Base-by-base conservation (phyloP, 306 rosid genomes). In the Oxytropis ochrocephala region DNA sequence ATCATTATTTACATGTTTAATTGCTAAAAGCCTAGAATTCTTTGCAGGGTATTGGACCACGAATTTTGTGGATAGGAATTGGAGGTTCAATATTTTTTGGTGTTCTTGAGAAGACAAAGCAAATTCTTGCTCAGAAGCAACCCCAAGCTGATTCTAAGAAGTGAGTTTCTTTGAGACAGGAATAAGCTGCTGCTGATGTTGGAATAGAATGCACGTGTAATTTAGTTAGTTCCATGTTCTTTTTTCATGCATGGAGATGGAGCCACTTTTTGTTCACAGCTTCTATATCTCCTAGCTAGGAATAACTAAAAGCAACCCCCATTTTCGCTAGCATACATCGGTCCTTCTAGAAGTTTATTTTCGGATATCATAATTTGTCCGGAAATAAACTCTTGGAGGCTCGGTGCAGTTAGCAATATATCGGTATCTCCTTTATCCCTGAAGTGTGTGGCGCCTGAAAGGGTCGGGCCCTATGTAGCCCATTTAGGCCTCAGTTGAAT, bases 11-110 rank as follows among this genome's bases (percentile, higher is more conserved):
- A 9, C 18, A 10, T 51, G 53, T 38, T 16, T 43, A 44, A 35
- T 6, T 8, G 5, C 36, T 50, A 38, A 33, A 12, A 16, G 33
- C 18, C 14, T 72, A 19, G 49, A 38, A 19, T 18, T 27, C 24
- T 59, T 24, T 77, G 71, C 81, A 88, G 96, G 91, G 91, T 24
- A 67, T 86, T 18, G 91, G 88, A 59, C 91, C 96, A 27, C 75
- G 96, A 76, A 91, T 89, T 12, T 16, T 89, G 63, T 89, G 93
- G 96, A 87, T 89, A 78, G 96, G 96, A 56, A 41, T 89, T 42
- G 96, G 96, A 14, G 96, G 96, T 77, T 86, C 96, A 29, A 85
- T 87, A 46, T 89, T 89, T 76, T 87, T 89, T 74, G 85, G 93
- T 29, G 86, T 83, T 52, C 92, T 87, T 55, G 96, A 87, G 83